These are phyloP conservation scores for Kondoa subrosea DNA, from an alignment of 768 basidiomycete genomes.

Conservation along the genomic window DNA sequence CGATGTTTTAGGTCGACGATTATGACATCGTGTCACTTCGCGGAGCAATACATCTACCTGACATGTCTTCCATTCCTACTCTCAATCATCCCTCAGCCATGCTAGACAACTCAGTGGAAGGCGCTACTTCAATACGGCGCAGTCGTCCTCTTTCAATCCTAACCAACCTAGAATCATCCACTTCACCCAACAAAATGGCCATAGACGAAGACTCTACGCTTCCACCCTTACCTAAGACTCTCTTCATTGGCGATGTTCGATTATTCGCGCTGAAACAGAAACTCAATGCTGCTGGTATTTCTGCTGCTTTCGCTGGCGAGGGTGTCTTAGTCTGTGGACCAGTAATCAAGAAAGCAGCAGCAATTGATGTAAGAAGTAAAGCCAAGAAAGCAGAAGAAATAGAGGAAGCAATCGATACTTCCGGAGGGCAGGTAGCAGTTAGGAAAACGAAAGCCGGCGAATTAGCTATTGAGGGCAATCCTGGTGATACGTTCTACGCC, in stretches of 20 bases:
- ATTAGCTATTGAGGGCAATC: conserved; percentile 75
- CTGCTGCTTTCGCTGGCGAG: conserved; percentile 90
- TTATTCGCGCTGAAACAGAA: conserved; percentile 72
- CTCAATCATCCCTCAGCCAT: conserved; percentile 35
- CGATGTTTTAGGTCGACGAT: conserved; percentile 69
- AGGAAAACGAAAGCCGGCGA: conserved; percentile 67
- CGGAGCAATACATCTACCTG: conserved; percentile 67
- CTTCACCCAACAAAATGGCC: conserved; percentile 3
- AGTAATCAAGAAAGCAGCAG: conserved; percentile 19
- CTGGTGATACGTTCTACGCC: conserved; percentile 72
- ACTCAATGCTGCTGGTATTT: conserved; percentile 55
- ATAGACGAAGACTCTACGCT: conserved; percentile 25
- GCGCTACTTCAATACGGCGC: background rate
- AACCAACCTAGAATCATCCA: background rate
- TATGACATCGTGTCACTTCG: conserved; percentile 87
- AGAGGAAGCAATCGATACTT: conserved; percentile 23
- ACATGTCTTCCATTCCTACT: conserved; percentile 72
- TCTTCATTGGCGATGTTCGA: conserved; percentile 95
- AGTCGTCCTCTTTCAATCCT: background rate
- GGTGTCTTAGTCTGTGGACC: conserved; percentile 71
- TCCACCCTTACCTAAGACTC: conserved; percentile 59
- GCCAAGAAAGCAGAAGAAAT: conserved; percentile 26
- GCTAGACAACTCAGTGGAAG: background rate
- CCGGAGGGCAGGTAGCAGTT: conserved; percentile 49
- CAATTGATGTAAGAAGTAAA: conserved; percentile 1